Evolutionary conservation across 371 early-diverging fungal species (phyloP).

Genomic region (Haplosporangium sp.): DNA sequence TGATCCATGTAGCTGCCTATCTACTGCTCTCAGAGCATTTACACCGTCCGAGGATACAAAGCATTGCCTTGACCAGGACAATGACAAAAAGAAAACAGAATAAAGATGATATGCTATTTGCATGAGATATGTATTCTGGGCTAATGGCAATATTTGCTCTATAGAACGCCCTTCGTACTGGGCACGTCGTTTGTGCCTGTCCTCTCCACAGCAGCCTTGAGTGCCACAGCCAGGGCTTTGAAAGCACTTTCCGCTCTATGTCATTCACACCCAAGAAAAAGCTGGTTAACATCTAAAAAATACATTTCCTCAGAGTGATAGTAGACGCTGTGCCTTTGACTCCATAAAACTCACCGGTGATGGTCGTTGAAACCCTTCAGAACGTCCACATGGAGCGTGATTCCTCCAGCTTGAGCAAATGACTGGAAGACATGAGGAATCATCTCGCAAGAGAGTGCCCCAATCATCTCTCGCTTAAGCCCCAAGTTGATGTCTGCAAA

Average conservation of each 20-base stretch:
- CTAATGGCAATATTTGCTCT: conserved; percentile 14
- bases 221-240: conserved; percentile 96
- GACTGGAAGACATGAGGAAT: conserved; percentile 94
- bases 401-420: conserved; percentile 91
- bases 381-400: conserved; percentile 96
- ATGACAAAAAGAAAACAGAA: conserved; percentile 3
- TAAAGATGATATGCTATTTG: too few species aligned
- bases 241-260: conserved; percentile 93
- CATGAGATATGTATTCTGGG: not conserved
- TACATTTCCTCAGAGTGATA: too few species aligned
- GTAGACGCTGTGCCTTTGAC: not conserved
- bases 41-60: too few species aligned
- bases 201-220: conserved; percentile 82
- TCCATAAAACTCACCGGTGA: conserved; percentile 73
- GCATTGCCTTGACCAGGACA: too few species aligned
- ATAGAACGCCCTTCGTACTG: conserved; percentile 93
- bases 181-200: conserved; percentile 91
- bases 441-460: conserved; percentile 93
- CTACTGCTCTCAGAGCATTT: too few species aligned
- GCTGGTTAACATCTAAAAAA: not conserved
- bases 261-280: not conserved
- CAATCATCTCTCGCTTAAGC: conserved; percentile 91
- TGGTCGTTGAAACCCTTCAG: conserved; percentile 95
- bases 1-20: too few species aligned
- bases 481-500: conserved; percentile 84